Evolutionary conservation across 2,329 filamentous ascomycete genomes (phyloP).

Genomic region (Aspergillus sergii): DNA sequence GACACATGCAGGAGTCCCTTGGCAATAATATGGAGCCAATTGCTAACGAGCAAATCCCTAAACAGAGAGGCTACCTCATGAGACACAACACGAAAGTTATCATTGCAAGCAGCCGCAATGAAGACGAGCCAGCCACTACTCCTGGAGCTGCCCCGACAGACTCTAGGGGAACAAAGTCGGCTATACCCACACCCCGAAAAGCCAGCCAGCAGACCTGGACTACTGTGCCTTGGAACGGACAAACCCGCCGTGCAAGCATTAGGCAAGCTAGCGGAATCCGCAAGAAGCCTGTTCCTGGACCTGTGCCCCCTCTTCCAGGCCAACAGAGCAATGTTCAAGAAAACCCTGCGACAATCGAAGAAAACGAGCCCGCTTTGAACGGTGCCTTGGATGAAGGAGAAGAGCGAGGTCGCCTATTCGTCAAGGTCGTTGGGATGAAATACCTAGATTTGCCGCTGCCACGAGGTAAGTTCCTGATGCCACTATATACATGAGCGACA

Average conservation of each 20-base stretch:
- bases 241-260: constrained; percentile 68
- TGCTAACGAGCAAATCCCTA: constrained; percentile 66
- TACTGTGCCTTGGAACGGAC: constrained; percentile 94
- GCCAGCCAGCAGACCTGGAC: constrained; percentile 89
- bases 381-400: constrained; percentile 72
- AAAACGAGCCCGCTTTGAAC: constrained; percentile 66
- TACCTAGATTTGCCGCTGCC: constrained; percentile 90
- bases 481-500: not conserved
- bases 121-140: constrained; percentile 51
- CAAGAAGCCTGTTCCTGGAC: constrained; percentile 63
- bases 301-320: constrained; percentile 81
- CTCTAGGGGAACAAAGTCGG: constrained; percentile 58
- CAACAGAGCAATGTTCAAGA: constrained; percentile 77
- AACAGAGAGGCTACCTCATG: constrained; percentile 98
- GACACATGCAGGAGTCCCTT: constrained; percentile 16
- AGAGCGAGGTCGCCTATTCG: constrained; percentile 88
- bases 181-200: constrained; percentile 73
- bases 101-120: constrained; percentile 76
- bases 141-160: constrained; percentile 29
- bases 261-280: constrained; percentile 61
- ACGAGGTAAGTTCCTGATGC: constrained; percentile 67
- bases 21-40: constrained; percentile 32
- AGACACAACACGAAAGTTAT: constrained; percentile 97
- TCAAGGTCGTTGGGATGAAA: constrained; percentile 98
- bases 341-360: constrained; percentile 64